Base-by-base conservation (phyloP, 1,139 yeast genomes). In the Keqinozyma sinolaborantium region DNA sequence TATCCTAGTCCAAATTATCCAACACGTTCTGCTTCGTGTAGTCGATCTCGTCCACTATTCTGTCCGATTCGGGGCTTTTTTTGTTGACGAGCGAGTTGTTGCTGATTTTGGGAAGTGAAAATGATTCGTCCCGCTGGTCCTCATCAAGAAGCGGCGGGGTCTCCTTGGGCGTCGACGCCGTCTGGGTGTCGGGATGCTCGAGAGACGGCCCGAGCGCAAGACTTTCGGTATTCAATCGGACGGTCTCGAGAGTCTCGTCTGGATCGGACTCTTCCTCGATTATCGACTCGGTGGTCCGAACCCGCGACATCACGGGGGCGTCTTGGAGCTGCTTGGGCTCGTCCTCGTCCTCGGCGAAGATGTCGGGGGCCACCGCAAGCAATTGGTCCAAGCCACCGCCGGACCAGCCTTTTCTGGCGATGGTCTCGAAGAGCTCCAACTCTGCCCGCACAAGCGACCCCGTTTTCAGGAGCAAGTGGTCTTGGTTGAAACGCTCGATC, bases 351-450 rank as follows among this genome's bases (percentile, higher is more conserved):
- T 48, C 54, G 23, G 58, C 63, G 47, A 76, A 74, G 3, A 77
- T 69, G 45, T 76, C 81, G 2, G 77, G 77, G 9, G 79, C 67
- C 29, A 67, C 54, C n/a, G 69, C 56, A 25, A 79, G 59, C 32
- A 86, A 58, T 18, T 74, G 80, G 49, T 86, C 95, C 25, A 85
- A 58, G 0, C 95, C 95, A 14, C 92, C 92, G 7, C 95, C 95
- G 8, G 83, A 71, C 87, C 90, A 82, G 6, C 95, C 94, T 51
- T 86, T 86, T 35, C 79, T 70, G 0, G 95, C 95, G 23, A 87
- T 77, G 14, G 84, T 82, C 48, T 84, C 95, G 45, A 77, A 80
- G 4, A 86, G 77, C 47, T 85, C 94, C 21, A 87, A 76, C 48
- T 86, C 92, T 2, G 94, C 92, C 32, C 87, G 62, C 2, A 85